Evolutionary conservation across 352 stramenopile species (phyloP).

Genomic region (Globisporangium paroecandrum): DNA sequence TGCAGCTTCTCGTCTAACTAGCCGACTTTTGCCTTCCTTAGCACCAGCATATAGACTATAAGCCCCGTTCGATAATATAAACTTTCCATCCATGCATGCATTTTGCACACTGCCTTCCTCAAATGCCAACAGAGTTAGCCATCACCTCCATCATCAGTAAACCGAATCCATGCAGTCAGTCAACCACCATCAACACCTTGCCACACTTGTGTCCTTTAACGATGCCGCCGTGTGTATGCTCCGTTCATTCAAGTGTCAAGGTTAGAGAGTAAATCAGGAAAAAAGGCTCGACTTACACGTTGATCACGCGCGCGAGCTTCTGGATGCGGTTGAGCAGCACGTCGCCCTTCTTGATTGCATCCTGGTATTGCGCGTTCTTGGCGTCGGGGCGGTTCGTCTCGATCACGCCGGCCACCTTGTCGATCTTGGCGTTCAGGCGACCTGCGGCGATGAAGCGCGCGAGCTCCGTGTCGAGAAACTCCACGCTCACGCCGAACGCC

Average conservation of each 20-base stretch:
- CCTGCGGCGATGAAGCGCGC: slow-evolving; percentile 97
- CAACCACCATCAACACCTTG: not conserved
- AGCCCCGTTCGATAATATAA: not conserved
- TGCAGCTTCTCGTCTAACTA: slow-evolving; percentile 42
- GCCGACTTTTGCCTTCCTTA: not conserved
- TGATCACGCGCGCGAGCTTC: slow-evolving; percentile 96
- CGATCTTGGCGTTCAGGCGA: slow-evolving; percentile 98
- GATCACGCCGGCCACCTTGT: slow-evolving; percentile 98
- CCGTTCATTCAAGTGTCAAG: not conserved
- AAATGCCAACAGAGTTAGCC: slow-evolving; percentile 2
- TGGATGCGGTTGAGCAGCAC: slow-evolving; percentile 98
- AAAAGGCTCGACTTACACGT: slow-evolving; percentile 61
- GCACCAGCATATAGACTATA: not conserved
- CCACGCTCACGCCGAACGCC: slow-evolving; percentile 94
- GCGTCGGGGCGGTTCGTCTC: slow-evolving; percentile 98
- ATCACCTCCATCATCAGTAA: not conserved
- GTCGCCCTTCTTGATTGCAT: slow-evolving; percentile 99
- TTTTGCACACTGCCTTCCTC: not conserved
- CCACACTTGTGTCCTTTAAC: not conserved
- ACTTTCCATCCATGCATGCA: not conserved
- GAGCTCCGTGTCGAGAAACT: slow-evolving; percentile 96
- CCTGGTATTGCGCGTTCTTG: slow-evolving; percentile 99
- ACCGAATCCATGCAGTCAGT: not conserved
- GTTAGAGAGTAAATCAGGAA: not conserved
- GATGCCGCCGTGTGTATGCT: not conserved